Base-by-base conservation (phyloP, 495 filamentous ascomycete species). In the Aspergillus wentii region DNA sequence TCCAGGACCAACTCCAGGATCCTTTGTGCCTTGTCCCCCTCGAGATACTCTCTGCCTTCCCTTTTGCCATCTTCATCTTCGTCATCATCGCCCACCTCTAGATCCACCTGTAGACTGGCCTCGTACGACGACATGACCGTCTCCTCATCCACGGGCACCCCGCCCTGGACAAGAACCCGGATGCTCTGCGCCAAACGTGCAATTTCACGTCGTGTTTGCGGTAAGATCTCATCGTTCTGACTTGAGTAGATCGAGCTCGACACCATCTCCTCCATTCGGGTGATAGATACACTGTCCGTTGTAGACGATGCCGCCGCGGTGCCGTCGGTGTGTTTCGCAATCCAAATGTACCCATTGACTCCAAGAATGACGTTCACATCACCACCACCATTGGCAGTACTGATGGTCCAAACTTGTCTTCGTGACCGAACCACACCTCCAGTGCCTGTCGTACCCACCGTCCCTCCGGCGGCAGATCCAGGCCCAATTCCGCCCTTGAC, bases 291-390 rank as follows among this genome's bases (percentile, higher is more conserved):
- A 18, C 64, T 71, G 40, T 72, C 67, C 11, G 57, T 68, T 20
- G 53, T 58, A 0, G 62, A 61, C 52, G 78, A 43, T 4, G 64
- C 64, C 9, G 69, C 71, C 4, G 66, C 66, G 28, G 80, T 72
- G 1, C 78, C 57, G n/a, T 68, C 64, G 5, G 58, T 64, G 48
- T 88, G 84, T 67, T 86, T 89, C 49, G 81, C 78, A 46, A 98
- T 88, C 83, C 86, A 96, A 37, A 97, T 86, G 51, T 88, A 96
- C 4, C 92, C 92, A 54, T 98, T 98, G 9, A 98, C 91, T 0
- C 92, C 92, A 4, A 97, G 67, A 20, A 95, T 72, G 8, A 97
- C 78, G 56, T 95, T 88, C 14, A 98, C 75, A 22, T 84, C 77
- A 25, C 85, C 85, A 0, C 83, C 91, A 0, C 76, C 79, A 36